Percentiles rank a stretch among this genome's conserved stretches.
phyloP scores from a whole-genome alignment of 345 rosid species.

The Populus ilicifolia region DNA sequence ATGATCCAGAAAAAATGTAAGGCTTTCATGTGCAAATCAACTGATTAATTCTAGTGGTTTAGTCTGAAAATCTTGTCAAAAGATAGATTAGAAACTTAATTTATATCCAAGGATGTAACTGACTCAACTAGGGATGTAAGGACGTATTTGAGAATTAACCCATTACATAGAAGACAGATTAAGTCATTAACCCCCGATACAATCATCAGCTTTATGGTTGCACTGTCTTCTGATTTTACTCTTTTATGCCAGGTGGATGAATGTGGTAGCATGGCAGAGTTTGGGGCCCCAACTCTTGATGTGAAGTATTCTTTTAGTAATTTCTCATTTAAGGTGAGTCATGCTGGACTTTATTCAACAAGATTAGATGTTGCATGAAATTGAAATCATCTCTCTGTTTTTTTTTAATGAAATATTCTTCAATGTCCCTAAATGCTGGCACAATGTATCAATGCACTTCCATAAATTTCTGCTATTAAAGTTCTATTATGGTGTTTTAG shows the following conservation, averaged over 20 bases:
- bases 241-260: conserved; percentile 61
- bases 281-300: conserved; percentile 55
- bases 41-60: no score
- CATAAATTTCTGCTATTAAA: background rate
- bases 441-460: background rate
- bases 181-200: background rate
- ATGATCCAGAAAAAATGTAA: no score
- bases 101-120: no score
- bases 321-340: conserved; percentile 85
- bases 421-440: background rate
- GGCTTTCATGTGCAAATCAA: no score
- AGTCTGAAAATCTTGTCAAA: no score
- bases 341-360: background rate
- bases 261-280: conserved; percentile 75
- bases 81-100: no score
- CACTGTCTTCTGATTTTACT: background rate
- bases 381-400: background rate
- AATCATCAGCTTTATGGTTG: background rate
- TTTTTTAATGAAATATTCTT: background rate
- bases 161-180: no score
- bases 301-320: conserved; percentile 90
- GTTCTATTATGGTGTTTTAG: background rate
- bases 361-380: background rate
- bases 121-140: no score
- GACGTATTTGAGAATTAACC: no score